These are phyloP conservation scores for Lignosus rhinocerotis DNA, from an alignment of 1,284 basidiomycete species.

Conservation along the genomic window DNA sequence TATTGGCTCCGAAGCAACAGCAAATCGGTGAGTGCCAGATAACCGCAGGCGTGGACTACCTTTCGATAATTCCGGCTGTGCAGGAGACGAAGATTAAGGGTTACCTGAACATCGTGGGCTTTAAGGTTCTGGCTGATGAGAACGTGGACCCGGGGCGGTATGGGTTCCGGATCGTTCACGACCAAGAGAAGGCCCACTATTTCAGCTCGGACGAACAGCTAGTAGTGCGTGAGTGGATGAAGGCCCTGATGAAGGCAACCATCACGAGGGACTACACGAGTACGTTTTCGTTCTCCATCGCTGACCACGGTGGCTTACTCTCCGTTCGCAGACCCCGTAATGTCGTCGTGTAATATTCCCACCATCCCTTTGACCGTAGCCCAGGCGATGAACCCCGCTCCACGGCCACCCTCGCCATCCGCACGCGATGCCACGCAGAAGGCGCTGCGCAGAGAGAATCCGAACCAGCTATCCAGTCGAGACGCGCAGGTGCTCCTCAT, in stretches of 20 bases:
- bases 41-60: not conserved
- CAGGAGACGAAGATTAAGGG: constrained; percentile 95
- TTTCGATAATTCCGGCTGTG: constrained; percentile 12
- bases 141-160: constrained; percentile 91
- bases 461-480: constrained; percentile 85
- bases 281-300: constrained; percentile 39
- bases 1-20: constrained; percentile 81
- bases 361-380: constrained; percentile 95
- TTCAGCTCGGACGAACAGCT: constrained; percentile 91
- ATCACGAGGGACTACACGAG: constrained; percentile 91
- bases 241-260: constrained; percentile 98
- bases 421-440: constrained; percentile 89
- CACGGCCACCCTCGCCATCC: constrained; percentile 90
- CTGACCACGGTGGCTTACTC: constrained; percentile 3
- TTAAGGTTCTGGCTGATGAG: constrained; percentile 93
- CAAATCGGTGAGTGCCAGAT: constrained; percentile 55
- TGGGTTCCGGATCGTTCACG: constrained; percentile 94
- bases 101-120: constrained; percentile 90
- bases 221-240: constrained; percentile 96
- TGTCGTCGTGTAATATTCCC: constrained; percentile 96
- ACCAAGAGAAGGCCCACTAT: constrained; percentile 84
- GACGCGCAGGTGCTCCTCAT: constrained; percentile 84
- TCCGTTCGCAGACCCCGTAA: constrained; percentile 73
- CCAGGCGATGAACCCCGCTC: constrained; percentile 94
- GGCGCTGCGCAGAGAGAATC: constrained; percentile 84